Evolutionary conservation across 495 filamentous ascomycete genomes (phyloP), one percentile per base, ranked within the genome.

Genomic region (Antarctomyces pellizariae): DNA sequence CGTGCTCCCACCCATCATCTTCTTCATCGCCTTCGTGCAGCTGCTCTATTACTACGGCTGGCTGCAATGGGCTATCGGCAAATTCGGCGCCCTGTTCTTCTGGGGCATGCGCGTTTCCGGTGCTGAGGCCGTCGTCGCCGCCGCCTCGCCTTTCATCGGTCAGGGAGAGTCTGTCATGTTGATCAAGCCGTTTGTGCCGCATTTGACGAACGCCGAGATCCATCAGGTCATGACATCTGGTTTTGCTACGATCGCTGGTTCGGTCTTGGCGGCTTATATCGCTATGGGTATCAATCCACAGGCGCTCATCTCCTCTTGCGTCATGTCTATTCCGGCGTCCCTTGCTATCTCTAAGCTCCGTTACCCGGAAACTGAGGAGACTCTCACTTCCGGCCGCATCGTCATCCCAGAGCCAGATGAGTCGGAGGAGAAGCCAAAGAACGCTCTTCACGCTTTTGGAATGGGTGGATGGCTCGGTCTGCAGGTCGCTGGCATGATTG

Each of bases 151-250:
- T 1, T 92, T 91, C 50, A 83, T 91, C 36, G 82, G 82, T 16
- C 80, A 86, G 52, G 82, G 82, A 35, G 82, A 92, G 56, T 82
- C 75, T 5, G 82, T 76, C 18, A 84, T 92, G 72, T 53, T 92
- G 26, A 79, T 92, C 52, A 67, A 67, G 19, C 79, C 79, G 4
- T 92, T 83, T 48, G 64, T 92, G 24, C 50, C 71, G 4, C 65
- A 86, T 45, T 56, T 89, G 31, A 92, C 82, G 19, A 48, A 63
- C 37, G 77, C 78, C 30, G 82, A 92, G 46, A 46, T 92, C 15
- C 82, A 92, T 47, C 82, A 91, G 46, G 53, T 90, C 43, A 83
- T 92, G 82, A 71, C 64, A 23, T 84, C 71, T 26, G 57, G 62
- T 16, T 67, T 64, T 34, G 60, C 61, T 13, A 69, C 66, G 12